Percentiles rank a stretch among this genome's conserved stretches.
These are phyloP conservation scores for Pyricularia sp. DNA, from an alignment of 2,329 filamentous ascomycete species.

Conservation along the genomic window DNA sequence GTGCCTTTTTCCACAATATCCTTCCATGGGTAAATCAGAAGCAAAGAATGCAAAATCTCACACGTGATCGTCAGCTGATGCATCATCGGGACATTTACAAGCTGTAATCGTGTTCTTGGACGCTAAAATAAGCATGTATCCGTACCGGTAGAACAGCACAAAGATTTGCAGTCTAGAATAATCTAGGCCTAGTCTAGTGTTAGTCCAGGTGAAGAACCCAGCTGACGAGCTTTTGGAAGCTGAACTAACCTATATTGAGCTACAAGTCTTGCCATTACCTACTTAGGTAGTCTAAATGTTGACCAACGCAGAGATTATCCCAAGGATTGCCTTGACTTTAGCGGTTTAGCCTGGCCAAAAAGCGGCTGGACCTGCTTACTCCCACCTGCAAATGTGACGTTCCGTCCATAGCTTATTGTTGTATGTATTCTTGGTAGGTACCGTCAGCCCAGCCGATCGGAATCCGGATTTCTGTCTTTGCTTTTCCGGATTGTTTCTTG, in stretches of 20 bases:
- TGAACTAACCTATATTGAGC: background rate
- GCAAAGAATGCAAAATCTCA: background rate
- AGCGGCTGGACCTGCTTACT: background rate
- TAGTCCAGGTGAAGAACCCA: background rate
- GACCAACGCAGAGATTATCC: background rate
- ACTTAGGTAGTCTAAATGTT: background rate
- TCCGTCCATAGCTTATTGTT: background rate
- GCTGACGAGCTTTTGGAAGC: background rate
- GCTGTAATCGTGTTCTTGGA: background rate
- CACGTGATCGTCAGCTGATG: background rate
- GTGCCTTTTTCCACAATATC: background rate
- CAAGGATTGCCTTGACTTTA: background rate
- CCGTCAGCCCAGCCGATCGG: background rate
- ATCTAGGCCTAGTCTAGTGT: too few species aligned
- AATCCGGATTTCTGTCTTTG: background rate
- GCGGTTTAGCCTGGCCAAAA: background rate
- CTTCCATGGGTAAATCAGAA: background rate
- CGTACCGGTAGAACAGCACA: too few species aligned
- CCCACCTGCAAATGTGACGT: background rate
- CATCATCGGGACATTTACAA: background rate
- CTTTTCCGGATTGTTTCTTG: background rate
- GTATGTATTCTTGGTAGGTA: background rate
- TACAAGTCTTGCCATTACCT: background rate
- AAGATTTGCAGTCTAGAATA: too few species aligned
- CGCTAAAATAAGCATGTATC: too few species aligned